Base-by-base conservation (phyloP, 768 basidiomycete species). In the Amanita thiersii region DNA sequence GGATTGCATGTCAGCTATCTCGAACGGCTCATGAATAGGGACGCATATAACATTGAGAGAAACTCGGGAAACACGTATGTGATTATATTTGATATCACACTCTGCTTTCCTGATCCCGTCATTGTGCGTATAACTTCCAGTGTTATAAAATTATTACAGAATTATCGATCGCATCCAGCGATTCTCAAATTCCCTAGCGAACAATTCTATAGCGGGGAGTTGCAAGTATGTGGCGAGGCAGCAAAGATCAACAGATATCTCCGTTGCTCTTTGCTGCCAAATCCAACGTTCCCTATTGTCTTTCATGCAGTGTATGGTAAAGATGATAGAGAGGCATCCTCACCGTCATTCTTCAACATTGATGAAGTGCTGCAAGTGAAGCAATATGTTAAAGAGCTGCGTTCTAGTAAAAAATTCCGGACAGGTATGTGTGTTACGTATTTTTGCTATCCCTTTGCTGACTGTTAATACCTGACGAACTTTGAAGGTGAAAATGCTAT, bases 321-420 rank as follows among this genome's bases (percentile, higher is more conserved):
- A 49, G 80, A 85, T 51, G 69, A 73, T 17, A 70, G 79, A 10
- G 81, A 85, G 50, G 70, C 72, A 2, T 67, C 71, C 0, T 82
- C 81, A 0, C 82, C 81, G 1, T 82, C 79, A 0, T 84, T 79
- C 56, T 84, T 83, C 63, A 85, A 85, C 44, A 68, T 75, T 24
- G 68, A 75, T 18, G 81, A 84, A 49, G 66, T 65, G 0, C 50
- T 69, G 0, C 68, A 73, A 38, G 73, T 82, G 26, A 73, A 70
- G 47, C 50, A 52, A 0, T 82, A 81, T 44, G 57, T 72, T 0
- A 53, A 68, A 45, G 47, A 49, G 18, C 54, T 72, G 18, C 45
- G 63, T 11, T 49, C 45, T 1, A 64, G 73, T 34, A 51, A 58
- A 14, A 63, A 61, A 43, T 55, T 59, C 35, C 48, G 63, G 14